phyloP scores from a whole-genome alignment of 1,284 basidiomycete species.

The Cutaneotrichosporon sp. region DNA sequence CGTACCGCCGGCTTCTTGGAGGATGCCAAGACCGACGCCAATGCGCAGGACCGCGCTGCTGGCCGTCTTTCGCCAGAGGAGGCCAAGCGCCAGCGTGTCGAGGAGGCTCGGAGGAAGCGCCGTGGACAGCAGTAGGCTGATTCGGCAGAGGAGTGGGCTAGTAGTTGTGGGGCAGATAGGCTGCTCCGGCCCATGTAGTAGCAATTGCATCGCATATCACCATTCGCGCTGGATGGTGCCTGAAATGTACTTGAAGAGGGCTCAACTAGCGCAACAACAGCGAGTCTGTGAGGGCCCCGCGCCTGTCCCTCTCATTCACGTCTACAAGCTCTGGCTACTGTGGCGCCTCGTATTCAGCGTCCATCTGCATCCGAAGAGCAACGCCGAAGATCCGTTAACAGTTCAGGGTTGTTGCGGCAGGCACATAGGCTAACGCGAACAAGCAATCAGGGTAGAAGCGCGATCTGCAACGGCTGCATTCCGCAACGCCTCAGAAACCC shows the following conservation, averaged over 20 bases:
- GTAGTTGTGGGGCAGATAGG: not conserved
- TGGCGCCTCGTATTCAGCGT: too few species aligned
- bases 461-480: not conserved
- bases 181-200: not conserved
- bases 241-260: not conserved
- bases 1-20: constrained; percentile 5
- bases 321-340: too few species aligned
- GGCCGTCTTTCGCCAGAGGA: constrained; percentile 2
- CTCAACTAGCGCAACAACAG: too few species aligned
- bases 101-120: constrained; percentile 22
- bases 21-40: not conserved
- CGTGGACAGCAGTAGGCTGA: not conserved
- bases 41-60: not conserved
- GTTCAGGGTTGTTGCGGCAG: not conserved
- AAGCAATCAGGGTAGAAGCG: not conserved
- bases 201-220: constrained; percentile 7
- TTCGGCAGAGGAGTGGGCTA: not conserved
- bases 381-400: too few species aligned
- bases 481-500: not conserved
- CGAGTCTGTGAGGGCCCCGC: too few species aligned
- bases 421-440: not conserved
- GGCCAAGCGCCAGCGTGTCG: constrained; percentile 15
- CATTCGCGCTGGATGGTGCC: constrained; percentile 1
- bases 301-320: too few species aligned
- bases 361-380: not conserved